These are phyloP conservation scores for Erigeron canadensis DNA, from an alignment of 129 eudicot genomes.

Conservation along the genomic window DNA sequence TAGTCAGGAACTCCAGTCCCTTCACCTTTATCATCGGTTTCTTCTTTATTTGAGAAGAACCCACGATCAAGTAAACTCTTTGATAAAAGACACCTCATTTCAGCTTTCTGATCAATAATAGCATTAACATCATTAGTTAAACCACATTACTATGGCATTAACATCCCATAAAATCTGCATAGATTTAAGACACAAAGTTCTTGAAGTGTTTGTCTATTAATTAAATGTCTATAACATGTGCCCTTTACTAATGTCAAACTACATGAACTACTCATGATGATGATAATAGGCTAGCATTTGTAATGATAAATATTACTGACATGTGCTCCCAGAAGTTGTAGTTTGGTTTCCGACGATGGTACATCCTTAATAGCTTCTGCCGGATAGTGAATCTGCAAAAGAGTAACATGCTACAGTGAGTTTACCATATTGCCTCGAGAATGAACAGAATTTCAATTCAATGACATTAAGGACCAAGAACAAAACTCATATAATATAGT, in stretches of 20 bases:
- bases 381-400: slow-evolving; percentile 77
- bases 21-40: slow-evolving; percentile 28
- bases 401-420: slow-evolving; percentile 13
- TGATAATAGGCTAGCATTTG: background rate
- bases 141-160: background rate
- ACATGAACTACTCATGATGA: background rate
- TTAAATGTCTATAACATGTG: background rate
- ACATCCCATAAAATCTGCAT: background rate
- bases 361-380: slow-evolving; percentile 70
- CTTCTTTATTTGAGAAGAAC: slow-evolving; percentile 50
- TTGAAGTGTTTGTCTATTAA: background rate
- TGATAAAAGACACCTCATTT: slow-evolving; percentile 87
- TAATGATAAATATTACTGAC: slow-evolving; percentile 33
- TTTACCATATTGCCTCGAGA: slow-evolving; percentile 20
- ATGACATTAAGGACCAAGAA: background rate
- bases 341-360: slow-evolving; percentile 68
- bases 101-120: slow-evolving; percentile 65
- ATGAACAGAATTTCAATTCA: background rate
- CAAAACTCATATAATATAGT: background rate
- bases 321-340: slow-evolving; percentile 92
- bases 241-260: too few species aligned
- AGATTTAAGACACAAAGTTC: too few species aligned
- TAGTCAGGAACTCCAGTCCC: slow-evolving; percentile 38
- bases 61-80: slow-evolving; percentile 69
- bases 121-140: slow-evolving; percentile 15